Evolutionary conservation across 2,329 filamentous ascomycete species (phyloP).

Genomic region (Lasiodiplodia gonubiensis): DNA sequence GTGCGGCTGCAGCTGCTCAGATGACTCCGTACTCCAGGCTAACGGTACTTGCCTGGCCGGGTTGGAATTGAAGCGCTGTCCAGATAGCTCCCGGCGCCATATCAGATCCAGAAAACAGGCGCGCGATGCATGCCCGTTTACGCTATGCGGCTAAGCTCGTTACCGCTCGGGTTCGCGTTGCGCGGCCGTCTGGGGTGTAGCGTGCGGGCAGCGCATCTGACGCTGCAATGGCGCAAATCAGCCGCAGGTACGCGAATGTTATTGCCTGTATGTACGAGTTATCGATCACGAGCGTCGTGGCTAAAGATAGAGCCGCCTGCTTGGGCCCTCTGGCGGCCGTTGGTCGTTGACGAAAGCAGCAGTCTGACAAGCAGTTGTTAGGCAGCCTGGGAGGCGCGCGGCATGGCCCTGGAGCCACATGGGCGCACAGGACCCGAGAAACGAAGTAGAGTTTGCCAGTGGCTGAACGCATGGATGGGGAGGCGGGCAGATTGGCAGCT

Average conservation of each 20-base stretch:
- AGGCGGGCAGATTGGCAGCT: conserved; percentile 26
- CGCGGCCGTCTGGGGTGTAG: conserved; percentile 7
- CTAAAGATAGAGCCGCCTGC: conserved; percentile 22
- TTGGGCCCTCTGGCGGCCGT: conserved; percentile 8
- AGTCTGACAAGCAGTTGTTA: conserved; percentile 17
- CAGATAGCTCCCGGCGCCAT: conserved; percentile 12
- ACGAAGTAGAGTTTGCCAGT: conserved; percentile 27
- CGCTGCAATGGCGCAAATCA: conserved; percentile 24
- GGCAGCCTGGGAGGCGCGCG: conserved; percentile 21
- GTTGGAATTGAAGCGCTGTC: background rate
- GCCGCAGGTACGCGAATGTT: conserved; percentile 23
- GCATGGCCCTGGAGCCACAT: conserved; percentile 21
- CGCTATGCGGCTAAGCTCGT: conserved; percentile 13
- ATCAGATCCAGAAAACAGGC: background rate
- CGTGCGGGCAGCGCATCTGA: conserved; percentile 6
- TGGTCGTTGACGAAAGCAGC: conserved; percentile 24
- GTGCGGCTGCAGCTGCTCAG: conserved; percentile 11
- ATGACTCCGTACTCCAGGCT: conserved; percentile 4
- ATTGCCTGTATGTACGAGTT: conserved; percentile 24
- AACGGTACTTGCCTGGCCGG: conserved; percentile 23
- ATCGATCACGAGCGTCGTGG: conserved; percentile 20
- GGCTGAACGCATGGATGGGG: conserved; percentile 29
- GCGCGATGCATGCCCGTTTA: conserved; percentile 17
- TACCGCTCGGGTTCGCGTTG: conserved; percentile 14
- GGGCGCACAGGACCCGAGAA: conserved; percentile 24